Evolutionary conservation across 1,139 yeast genomes (phyloP).

Genomic region (Yamadazyma atmosphaerica): DNA sequence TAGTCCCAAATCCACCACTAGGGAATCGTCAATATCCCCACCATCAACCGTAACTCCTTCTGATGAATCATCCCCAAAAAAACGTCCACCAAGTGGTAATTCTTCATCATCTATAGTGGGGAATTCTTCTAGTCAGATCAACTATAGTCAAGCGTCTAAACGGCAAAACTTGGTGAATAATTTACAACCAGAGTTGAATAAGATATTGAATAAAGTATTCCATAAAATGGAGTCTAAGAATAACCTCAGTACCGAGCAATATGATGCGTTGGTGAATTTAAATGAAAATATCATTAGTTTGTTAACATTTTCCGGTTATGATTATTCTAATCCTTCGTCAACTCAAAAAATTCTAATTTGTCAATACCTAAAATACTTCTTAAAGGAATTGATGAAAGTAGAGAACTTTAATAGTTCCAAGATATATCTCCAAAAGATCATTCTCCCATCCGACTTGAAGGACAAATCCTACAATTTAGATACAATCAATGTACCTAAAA

Average conservation of each 20-base stretch:
- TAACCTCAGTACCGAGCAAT: constrained; percentile 35
- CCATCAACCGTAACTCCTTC: constrained; percentile 8
- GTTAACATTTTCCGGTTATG: constrained; percentile 23
- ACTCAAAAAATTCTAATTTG: constrained; percentile 32
- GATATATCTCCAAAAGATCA: constrained; percentile 27
- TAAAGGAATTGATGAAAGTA: constrained; percentile 36
- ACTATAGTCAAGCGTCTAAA: constrained; percentile 18
- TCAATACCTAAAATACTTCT: constrained; percentile 41
- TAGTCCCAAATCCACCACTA: constrained; percentile 15
- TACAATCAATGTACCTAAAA: neutral
- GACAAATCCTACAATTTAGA: constrained; percentile 5
- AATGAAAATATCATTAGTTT: constrained; percentile 31
- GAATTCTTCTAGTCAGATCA: constrained; percentile 4
- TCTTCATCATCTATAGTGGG: neutral
- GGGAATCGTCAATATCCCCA: constrained; percentile 19
- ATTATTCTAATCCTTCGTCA: constrained; percentile 9
- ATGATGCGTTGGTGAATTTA: constrained; percentile 33
- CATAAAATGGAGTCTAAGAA: constrained; percentile 35
- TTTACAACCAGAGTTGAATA: constrained; percentile 30
- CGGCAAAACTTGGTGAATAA: constrained; percentile 27
- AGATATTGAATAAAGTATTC: constrained; percentile 36
- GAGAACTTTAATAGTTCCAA: constrained; percentile 16
- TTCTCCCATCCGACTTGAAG: constrained; percentile 36
- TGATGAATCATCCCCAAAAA: neutral
- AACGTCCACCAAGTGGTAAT: neutral